Evolutionary conservation across 2,329 filamentous ascomycete genomes (phyloP).

Genomic region (Xylaria hypoxylon): DNA sequence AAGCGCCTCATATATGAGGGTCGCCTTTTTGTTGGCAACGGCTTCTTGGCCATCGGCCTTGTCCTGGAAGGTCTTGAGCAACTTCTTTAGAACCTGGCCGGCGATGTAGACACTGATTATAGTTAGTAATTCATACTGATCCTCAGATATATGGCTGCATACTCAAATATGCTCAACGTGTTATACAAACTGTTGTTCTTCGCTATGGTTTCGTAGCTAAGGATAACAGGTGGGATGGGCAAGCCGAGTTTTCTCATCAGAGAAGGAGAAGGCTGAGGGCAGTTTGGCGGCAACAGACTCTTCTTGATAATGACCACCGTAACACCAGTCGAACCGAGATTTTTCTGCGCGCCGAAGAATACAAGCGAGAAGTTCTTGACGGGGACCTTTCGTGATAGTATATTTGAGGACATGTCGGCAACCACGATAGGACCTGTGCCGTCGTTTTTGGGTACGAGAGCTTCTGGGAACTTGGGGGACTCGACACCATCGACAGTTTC

Average conservation of each 20-base stretch:
- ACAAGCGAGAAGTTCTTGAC: conserved; percentile 84
- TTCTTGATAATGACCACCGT: conserved; percentile 84
- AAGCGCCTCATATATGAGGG: conserved; percentile 79
- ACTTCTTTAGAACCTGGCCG: conserved; percentile 84
- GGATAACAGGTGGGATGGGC: conserved; percentile 81
- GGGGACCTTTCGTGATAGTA: conserved; percentile 82
- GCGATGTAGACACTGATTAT: conserved; percentile 81
- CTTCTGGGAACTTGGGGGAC: conserved; percentile 77
- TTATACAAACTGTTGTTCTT: conserved; percentile 98
- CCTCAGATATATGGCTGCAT: conserved; percentile 24
- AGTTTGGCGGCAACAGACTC: too few species aligned
- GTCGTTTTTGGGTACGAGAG: too few species aligned
- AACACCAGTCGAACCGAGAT: conserved; percentile 86
- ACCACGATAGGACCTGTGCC: too few species aligned
- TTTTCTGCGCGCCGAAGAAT: conserved; percentile 96
- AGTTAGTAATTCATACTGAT: background rate
- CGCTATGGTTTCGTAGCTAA: conserved; percentile 85
- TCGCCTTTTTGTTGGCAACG: conserved; percentile 78
- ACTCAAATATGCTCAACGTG: conserved; percentile 92
- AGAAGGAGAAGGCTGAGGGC: conserved; percentile 71
- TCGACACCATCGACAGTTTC: conserved; percentile 95
- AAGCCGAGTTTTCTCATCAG: conserved; percentile 80
- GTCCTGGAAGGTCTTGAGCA: conserved; percentile 73
- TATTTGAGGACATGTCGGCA: conserved; percentile 94
- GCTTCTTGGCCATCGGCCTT: conserved; percentile 83